Evolutionary conservation across 2,329 filamentous ascomycete species (phyloP).

Genomic region (Gaeumannomyces tritici): DNA sequence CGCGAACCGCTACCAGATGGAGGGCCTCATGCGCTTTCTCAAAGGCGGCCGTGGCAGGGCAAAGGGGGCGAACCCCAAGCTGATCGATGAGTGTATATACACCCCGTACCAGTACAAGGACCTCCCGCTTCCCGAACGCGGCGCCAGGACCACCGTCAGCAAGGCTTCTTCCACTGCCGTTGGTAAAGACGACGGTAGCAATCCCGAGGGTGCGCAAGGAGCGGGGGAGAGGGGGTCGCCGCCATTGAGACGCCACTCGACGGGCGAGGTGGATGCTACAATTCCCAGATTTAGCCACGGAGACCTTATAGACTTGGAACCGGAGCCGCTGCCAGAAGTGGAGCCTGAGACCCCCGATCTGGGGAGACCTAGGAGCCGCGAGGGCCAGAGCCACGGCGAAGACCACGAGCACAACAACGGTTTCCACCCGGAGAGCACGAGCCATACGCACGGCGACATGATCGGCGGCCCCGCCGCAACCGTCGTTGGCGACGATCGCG

Average conservation of each 20-base stretch:
- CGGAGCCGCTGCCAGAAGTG: neutral
- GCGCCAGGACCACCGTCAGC: slow-evolving; percentile 18
- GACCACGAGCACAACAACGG: neutral
- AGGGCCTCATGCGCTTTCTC: slow-evolving; percentile 79
- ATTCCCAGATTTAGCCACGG: slow-evolving; percentile 42
- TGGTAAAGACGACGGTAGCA: neutral
- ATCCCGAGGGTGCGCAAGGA: too few relatives aligned
- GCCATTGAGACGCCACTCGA: slow-evolving; percentile 54
- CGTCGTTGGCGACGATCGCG: slow-evolving; percentile 1
- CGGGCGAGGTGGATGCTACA: slow-evolving; percentile 60
- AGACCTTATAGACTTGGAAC: slow-evolving; percentile 51
- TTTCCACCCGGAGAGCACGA: neutral
- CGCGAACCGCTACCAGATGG: slow-evolving; percentile 82
- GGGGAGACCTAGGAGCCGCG: slow-evolving; percentile 12
- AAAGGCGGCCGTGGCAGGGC: slow-evolving; percentile 67
- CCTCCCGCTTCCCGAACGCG: slow-evolving; percentile 26
- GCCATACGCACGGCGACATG: neutral
- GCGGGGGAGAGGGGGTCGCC: neutral
- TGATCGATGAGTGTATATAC: slow-evolving; percentile 97
- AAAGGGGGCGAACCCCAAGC: slow-evolving; percentile 74
- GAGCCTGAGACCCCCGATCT: slow-evolving; percentile 11
- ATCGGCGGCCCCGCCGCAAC: neutral
- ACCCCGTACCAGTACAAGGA: slow-evolving; percentile 76
- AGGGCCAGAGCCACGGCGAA: slow-evolving; percentile 6
- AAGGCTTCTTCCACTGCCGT: neutral